Conservation (phyloP, 495 filamentous ascomycete genomes). For the Penicillium manginii region DNA sequence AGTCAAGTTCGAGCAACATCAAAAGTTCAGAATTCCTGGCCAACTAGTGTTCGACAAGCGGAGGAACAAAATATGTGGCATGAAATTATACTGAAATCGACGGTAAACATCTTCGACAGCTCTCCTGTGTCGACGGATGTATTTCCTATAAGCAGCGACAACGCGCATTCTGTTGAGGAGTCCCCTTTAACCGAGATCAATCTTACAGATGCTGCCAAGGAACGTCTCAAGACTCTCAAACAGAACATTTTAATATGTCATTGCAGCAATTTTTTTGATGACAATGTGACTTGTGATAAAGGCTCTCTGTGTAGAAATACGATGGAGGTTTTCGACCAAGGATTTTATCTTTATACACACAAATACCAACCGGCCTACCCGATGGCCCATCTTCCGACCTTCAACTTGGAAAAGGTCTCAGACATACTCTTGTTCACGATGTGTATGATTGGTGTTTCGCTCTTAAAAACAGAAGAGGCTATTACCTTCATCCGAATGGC, state of each 20-base stretch:
- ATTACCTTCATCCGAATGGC: slow-evolving; percentile 5
- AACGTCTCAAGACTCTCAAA: slow-evolving; percentile 5
- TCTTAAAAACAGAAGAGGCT: slow-evolving; percentile 13
- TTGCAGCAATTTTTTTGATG: slow-evolving; percentile 6
- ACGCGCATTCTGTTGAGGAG: neutral
- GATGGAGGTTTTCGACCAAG: slow-evolving; percentile 13
- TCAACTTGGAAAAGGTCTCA: slow-evolving; percentile 3
- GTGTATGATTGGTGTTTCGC: slow-evolving; percentile 17
- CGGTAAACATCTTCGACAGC: slow-evolving; percentile 10
- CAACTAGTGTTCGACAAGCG: neutral
- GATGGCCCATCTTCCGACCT: slow-evolving; percentile 7
- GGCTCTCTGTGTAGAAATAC: slow-evolving; percentile 12
- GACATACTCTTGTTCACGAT: slow-evolving; percentile 10
- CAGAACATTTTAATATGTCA: slow-evolving; percentile 4
- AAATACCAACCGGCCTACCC: slow-evolving; percentile 15
- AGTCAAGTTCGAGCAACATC: neutral
- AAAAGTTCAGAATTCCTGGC: slow-evolving; percentile 7
- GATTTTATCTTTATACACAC: slow-evolving; percentile 12
- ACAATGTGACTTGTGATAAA: slow-evolving; percentile 1
- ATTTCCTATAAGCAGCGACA: neutral
- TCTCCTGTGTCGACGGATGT: neutral
- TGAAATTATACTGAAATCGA: slow-evolving; percentile 5
- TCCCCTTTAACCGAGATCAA: neutral
- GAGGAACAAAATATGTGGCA: slow-evolving; percentile 2
- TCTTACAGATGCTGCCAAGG: slow-evolving; percentile 3